A percentile compares a stretch with the other conserved stretches of the same genome.
Evolutionary conservation across 129 eudicot genomes (phyloP).

Genomic region (Kitagawia praeruptora): DNA sequence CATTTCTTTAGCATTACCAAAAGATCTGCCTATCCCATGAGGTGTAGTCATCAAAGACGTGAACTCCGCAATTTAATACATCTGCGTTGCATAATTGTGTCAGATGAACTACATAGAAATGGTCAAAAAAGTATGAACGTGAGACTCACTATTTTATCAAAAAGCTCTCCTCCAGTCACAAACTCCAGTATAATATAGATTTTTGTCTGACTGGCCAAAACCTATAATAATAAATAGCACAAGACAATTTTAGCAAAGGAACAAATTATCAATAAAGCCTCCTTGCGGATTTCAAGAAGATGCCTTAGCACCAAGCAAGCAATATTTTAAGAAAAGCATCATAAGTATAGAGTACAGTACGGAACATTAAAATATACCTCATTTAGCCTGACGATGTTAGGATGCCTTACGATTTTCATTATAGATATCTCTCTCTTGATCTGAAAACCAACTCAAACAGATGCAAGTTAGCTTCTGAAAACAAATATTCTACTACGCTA

Average conservation of each 20-base stretch:
- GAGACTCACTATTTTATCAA: constrained; percentile 86
- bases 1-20: background rate
- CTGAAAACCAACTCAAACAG: constrained; percentile 46
- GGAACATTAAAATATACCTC: constrained; percentile 45
- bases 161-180: constrained; percentile 93
- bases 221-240: constrained; percentile 33
- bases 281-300: constrained; percentile 1
- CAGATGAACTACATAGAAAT: background rate
- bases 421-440: constrained; percentile 94
- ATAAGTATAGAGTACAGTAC: background rate
- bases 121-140: background rate
- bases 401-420: constrained; percentile 99
- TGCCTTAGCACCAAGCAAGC: background rate
- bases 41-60: background rate
- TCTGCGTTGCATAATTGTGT: background rate
- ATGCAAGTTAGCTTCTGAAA: constrained; percentile 9
- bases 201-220: constrained; percentile 75
- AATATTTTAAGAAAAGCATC: background rate
- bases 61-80: background rate
- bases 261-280: background rate
- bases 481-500: constrained; percentile 3
- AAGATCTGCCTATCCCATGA: background rate
- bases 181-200: constrained; percentile 84
- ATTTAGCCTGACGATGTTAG: constrained; percentile 77
- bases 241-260: background rate